A percentile compares a stretch with the other conserved stretches of the same genome.
Evolutionary conservation across 352 stramenopile species (phyloP).

Genomic region (Halophytophthora polymorphica): DNA sequence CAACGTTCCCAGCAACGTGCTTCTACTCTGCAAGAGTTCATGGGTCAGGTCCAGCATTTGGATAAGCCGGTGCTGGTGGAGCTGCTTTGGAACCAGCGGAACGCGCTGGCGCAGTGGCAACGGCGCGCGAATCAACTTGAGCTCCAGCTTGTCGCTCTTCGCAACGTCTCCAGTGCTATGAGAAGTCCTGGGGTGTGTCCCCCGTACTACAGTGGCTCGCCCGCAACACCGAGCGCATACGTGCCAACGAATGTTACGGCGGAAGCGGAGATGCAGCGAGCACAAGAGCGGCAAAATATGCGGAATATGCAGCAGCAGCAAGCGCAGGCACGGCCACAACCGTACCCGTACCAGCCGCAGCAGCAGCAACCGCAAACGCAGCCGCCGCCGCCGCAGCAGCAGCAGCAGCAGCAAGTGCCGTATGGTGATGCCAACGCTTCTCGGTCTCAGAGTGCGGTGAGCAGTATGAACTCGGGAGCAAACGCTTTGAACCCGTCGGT

Average conservation of each 20-base stretch:
- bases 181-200: constrained; percentile 17
- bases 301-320: constrained; percentile 17
- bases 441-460: constrained; percentile 12
- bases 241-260: constrained; percentile 26
- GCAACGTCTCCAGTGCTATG: constrained; percentile 17
- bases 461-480: constrained; percentile 5
- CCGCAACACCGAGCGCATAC: constrained; percentile 16
- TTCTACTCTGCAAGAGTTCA: constrained; percentile 58
- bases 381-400: constrained; percentile 16
- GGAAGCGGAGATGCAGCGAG: constrained; percentile 53
- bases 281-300: constrained; percentile 33
- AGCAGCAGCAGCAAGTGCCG: constrained; percentile 19
- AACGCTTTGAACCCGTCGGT: constrained; percentile 30
- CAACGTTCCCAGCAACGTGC: constrained; percentile 25
- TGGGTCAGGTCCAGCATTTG: constrained; percentile 62
- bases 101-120: constrained; percentile 63
- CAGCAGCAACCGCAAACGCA: constrained; percentile 19
- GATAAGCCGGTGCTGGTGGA: constrained; percentile 67
- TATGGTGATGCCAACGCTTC: constrained; percentile 11
- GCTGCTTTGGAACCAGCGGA: constrained; percentile 69
- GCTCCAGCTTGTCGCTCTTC: constrained; percentile 31
- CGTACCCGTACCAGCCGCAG: constrained; percentile 18
- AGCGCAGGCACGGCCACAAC: neutral
- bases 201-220: constrained; percentile 42
- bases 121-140: constrained; percentile 48